Percentiles rank a stretch among this genome's conserved stretches.
Evolutionary conservation across 2,329 filamentous ascomycete genomes (phyloP).

Genomic region (Trichophyton mentagrophytes): DNA sequence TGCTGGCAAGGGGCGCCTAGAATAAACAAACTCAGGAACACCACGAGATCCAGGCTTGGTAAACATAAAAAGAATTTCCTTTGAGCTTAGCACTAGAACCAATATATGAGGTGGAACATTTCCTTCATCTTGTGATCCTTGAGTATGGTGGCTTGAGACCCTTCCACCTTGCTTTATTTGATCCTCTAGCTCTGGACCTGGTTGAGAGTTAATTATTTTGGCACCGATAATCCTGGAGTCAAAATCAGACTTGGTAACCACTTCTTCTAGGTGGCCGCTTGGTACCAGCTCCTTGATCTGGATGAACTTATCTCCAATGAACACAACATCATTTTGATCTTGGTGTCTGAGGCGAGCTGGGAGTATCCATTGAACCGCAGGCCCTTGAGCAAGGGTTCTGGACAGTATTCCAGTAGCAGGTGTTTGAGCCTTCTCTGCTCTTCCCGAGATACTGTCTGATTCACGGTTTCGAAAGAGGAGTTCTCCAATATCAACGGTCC

Average conservation of each 20-base stretch:
- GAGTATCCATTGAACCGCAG: conserved; percentile 61
- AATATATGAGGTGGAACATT: conserved; percentile 64
- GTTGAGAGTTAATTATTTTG: conserved; percentile 53
- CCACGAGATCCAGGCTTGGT: conserved; percentile 37
- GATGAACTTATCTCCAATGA: conserved; percentile 70
- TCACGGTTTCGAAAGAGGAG: conserved; percentile 12
- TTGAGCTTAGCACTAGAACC: conserved; percentile 60
- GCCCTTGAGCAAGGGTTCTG: conserved; percentile 63
- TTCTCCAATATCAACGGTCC: conserved; percentile 13
- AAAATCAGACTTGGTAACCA: conserved; percentile 71
- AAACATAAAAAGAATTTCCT: conserved; percentile 66
- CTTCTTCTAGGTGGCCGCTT: conserved; percentile 58
- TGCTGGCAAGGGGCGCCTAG: conserved; percentile 46
- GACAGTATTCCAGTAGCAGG: conserved; percentile 61
- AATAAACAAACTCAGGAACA: conserved; percentile 48
- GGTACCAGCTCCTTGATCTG: conserved; percentile 62
- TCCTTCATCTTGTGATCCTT: conserved; percentile 5
- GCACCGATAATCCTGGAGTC: conserved; percentile 66
- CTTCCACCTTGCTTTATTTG: conserved; percentile 19
- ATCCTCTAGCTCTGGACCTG: conserved; percentile 27
- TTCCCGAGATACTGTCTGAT: conserved; percentile 10
- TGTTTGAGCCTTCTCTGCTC: conserved; percentile 23
- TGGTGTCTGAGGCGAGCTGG: conserved; percentile 63
- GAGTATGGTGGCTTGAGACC: not conserved
- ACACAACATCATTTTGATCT: conserved; percentile 66